phyloP scores from a whole-genome alignment of 768 basidiomycete genomes.

The Strobilomyces echinocephalus region DNA sequence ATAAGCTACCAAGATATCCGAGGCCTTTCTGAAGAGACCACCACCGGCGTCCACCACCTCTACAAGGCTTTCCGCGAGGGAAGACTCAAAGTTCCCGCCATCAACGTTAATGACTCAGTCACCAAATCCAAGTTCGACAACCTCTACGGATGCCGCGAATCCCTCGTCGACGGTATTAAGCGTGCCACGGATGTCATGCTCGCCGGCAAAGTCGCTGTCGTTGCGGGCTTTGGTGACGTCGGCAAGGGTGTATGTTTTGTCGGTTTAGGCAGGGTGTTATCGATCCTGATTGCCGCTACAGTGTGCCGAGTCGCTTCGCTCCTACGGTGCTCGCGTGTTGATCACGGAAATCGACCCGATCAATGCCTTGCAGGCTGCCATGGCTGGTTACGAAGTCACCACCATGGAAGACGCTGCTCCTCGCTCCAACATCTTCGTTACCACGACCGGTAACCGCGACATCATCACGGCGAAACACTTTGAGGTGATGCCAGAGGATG shows the following conservation, averaged over 20 bases:
- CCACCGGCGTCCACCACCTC: slow-evolving; percentile 98
- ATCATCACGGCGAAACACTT: slow-evolving; percentile 95
- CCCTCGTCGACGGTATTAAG: slow-evolving; percentile 99
- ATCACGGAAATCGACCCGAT: slow-evolving; percentile 99
- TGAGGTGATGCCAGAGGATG: slow-evolving; percentile 92
- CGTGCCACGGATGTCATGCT: slow-evolving; percentile 99
- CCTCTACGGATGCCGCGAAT: slow-evolving; percentile 99
- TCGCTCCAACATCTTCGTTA: slow-evolving; percentile 89
- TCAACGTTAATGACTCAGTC: slow-evolving; percentile 99
- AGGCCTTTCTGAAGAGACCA: slow-evolving; percentile 98
- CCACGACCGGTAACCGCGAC: slow-evolving; percentile 97
- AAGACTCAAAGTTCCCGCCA: slow-evolving; percentile 93
- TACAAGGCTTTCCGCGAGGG: slow-evolving; percentile 98
- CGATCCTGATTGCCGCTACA: slow-evolving; percentile 28
- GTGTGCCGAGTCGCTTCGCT: slow-evolving; percentile 95
- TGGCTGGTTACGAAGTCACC: slow-evolving; percentile 98
- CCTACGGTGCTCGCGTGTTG: slow-evolving; percentile 96
- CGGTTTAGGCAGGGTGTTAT: background rate
- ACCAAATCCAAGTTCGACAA: slow-evolving; percentile 99
- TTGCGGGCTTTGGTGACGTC: slow-evolving; percentile 98
- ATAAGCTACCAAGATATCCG: slow-evolving; percentile 55
- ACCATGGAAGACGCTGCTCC: slow-evolving; percentile 98
- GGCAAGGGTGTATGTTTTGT: slow-evolving; percentile 86
- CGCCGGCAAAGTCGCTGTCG: slow-evolving; percentile 98
- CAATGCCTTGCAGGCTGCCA: slow-evolving; percentile 99